Conservation (phyloP, 1,284 basidiomycete species). For the Puccinia hordei region DNA sequence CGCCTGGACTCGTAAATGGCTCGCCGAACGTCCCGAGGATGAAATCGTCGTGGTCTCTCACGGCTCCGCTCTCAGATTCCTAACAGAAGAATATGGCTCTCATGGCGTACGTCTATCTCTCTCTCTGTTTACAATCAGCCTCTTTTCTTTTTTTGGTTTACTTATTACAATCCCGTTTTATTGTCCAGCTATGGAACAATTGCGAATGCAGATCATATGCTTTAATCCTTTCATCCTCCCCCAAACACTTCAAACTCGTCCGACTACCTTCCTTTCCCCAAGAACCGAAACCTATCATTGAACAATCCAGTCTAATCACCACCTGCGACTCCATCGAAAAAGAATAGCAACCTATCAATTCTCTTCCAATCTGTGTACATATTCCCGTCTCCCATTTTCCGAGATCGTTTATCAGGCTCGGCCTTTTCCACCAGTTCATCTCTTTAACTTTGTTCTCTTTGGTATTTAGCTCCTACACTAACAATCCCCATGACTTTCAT, state of each 20-base stretch:
- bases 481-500: no score
- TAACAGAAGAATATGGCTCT: conserved; percentile 46
- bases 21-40: conserved; percentile 36
- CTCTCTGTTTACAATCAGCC: not conserved
- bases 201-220: conserved; percentile 9
- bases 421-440: no score
- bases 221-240: not conserved
- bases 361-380: not conserved
- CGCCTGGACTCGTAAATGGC: conserved; percentile 41
- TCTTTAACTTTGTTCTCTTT: no score
- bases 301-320: conserved; percentile 6
- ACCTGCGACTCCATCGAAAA: conserved; percentile 9
- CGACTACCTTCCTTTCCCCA: conserved; percentile 9
- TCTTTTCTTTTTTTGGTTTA: not conserved
- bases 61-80: conserved; percentile 35
- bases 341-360: not conserved
- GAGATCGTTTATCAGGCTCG: no score
- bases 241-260: conserved; percentile 8
- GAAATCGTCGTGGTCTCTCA: conserved; percentile 49
- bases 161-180: not conserved
- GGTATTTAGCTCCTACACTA: no score
- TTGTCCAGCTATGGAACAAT: not conserved
- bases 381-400: no score
- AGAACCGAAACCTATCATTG: conserved; percentile 12
- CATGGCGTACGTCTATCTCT: conserved; percentile 22